Evolutionary conservation across 768 basidiomycete species (phyloP).

Genomic region (Leccinum aurantiacum): DNA sequence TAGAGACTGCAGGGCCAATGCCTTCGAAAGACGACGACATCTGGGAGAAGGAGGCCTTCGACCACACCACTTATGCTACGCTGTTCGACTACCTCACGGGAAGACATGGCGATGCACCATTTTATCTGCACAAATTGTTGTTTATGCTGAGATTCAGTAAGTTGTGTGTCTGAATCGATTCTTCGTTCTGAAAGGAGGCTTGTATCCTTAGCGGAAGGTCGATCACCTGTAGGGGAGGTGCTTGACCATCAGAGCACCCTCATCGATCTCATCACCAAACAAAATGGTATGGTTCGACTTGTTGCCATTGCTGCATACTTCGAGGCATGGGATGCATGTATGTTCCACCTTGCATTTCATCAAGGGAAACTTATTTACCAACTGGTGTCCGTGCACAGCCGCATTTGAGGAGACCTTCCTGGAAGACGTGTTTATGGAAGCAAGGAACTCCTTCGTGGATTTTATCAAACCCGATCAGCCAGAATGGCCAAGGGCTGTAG

Average conservation of each 20-base stretch:
- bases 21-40: constrained; percentile 4
- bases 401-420: background rate
- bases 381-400: background rate
- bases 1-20: constrained; percentile 9
- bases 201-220: constrained; percentile 10
- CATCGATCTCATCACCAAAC: constrained; percentile 4
- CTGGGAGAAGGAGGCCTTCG: constrained; percentile 20
- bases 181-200: background rate
- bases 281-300: constrained; percentile 10
- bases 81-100: constrained; percentile 14
- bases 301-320: constrained; percentile 17
- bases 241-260: constrained; percentile 6
- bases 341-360: background rate
- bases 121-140: constrained; percentile 17
- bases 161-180: background rate
- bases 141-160: constrained; percentile 22
- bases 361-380: background rate
- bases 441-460: constrained; percentile 3
- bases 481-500: constrained; percentile 18
- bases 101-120: constrained; percentile 9
- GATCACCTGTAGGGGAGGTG: background rate
- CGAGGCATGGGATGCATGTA: constrained; percentile 12
- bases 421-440: constrained; percentile 8
- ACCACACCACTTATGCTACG: constrained; percentile 6
- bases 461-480: constrained; percentile 8